Evolutionary conservation across 1,139 yeast species (phyloP), one percentile per base, ranked within the genome.

Genomic region (Suhomyces coccinellae): DNA sequence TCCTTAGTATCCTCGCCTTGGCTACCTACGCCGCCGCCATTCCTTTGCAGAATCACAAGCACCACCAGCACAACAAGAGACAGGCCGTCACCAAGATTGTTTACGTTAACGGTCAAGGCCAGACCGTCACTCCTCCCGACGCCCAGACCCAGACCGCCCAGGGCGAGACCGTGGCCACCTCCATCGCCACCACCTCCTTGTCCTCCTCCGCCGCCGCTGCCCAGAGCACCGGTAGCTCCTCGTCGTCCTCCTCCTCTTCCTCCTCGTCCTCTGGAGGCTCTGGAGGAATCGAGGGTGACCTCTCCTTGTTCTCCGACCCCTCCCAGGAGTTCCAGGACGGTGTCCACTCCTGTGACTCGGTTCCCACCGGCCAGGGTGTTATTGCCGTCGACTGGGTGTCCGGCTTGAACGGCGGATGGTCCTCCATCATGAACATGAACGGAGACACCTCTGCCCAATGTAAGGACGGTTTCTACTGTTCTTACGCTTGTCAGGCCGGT

Each of bases 401-500:
- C 61, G 84, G 75, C 52, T 76, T 75, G 47, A 55, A 57, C 54
- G 89, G 87, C 58, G 93, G 93, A 52, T 86, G 80, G 82, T 76
- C 93, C 40, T 85, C 88, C 63, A 71, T 85, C 56, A 82, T 83
- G 73, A 80, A 80, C 62, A 65, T 73, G 58, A 65, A 77, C 53
- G 87, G 86, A 60, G 75, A 81, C 40, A 82, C 89, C 49, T 83
- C 88, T 49, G 77, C 85, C 49, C 62, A 73, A 38, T 86, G 95
- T 75, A 64, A 75, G 54, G 90, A 85, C 51, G 93, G 90, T 49
- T 77, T 79, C 59, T 85, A 84, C 77, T 86, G 95, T 68, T 86
- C 93, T 47, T 86, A 86, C 64, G 89, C 93, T 52, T 86, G 95
- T 71, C 91, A 85, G 70, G 80, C 93, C 47, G 95, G 95, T 80